Base-by-base conservation (phyloP, 768 basidiomycete species). In the Hortiboletus campestris region DNA sequence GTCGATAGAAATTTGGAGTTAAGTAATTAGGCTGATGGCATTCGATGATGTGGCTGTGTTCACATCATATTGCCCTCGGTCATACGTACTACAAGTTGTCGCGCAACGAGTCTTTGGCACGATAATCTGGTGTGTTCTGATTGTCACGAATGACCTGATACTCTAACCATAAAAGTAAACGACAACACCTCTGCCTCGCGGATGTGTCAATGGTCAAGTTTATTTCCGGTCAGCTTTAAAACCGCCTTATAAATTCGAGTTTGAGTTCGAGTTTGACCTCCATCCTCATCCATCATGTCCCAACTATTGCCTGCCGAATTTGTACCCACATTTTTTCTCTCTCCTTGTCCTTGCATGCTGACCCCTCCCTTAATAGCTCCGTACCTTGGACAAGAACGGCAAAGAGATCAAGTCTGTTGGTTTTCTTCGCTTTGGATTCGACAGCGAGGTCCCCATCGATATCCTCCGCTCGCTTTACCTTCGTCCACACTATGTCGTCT, bases 391-490 rank as follows among this genome's bases (percentile, higher is more conserved):
- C 71, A 89, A 88, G 75, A 79, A 83, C 56, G 91, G 90, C 46
- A 59, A 80, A 10, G 86, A 86, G 67, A 92, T 94, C 64, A 82
- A 77, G 51, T 77, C 84, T 20, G 94, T 98, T 42, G 95, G 95
- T 44, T 84, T 87, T 67, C 73, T 88, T 59, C 83, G 87, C 53
- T 97, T 97, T 63, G 94, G 92, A 9, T 95, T 98, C 72, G 88
- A 97, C 74, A 87, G 88, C 63, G 84, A 88, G 64, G 90, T 94
- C 58, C 70, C 87, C 55, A 73, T 94, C 63, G 88, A 93, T 60
- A 76, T 82, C 61, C 83, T 96, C 50, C 88, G 94, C 48, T 84
- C 88, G n/a, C 80, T 97, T 44, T 96, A 96, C 75, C 82, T 97
- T 40, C 84, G 91, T 12, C 81, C 89, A 10, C 89, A 90, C 74